These are phyloP conservation scores for Rhodocollybia butyracea DNA, from an alignment of 768 basidiomycete genomes.

Conservation along the genomic window DNA sequence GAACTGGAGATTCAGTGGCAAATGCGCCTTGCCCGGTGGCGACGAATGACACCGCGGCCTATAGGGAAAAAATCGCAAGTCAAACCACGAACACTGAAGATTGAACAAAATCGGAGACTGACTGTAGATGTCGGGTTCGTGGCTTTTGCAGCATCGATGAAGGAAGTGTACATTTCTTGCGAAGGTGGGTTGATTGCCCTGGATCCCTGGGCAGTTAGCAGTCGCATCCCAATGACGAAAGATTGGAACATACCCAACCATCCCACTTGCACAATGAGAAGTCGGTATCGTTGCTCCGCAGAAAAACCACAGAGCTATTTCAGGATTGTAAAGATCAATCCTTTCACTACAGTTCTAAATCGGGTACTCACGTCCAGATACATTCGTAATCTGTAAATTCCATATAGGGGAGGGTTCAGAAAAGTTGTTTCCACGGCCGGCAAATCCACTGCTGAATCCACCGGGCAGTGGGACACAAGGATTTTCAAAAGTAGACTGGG, in stretches of 20 bases:
- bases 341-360: too few species aligned
- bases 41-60: not conserved
- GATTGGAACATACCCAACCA: conserved; percentile 12
- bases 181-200: conserved; percentile 14
- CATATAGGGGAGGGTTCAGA: conserved; percentile 22
- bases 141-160: conserved; percentile 9
- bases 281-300: not conserved
- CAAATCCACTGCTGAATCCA: conserved; percentile 38
- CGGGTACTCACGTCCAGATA: conserved; percentile 17
- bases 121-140: not conserved
- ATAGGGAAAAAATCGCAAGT: not conserved
- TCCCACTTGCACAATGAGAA: conserved; percentile 13
- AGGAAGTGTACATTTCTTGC: conserved; percentile 3
- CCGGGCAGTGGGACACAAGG: conserved; percentile 37
- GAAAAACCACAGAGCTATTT: not conserved
- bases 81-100: too few species aligned
- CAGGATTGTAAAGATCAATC: not conserved
- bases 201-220: not conserved
- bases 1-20: not conserved
- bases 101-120: too few species aligned
- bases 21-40: not conserved
- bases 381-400: conserved; percentile 33
- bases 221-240: not conserved
- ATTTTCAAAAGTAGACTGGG: conserved; percentile 30
- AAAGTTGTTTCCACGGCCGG: conserved; percentile 19